Base-by-base conservation (phyloP, 2,329 filamentous ascomycete species). In the Zasmidium cellare region DNA sequence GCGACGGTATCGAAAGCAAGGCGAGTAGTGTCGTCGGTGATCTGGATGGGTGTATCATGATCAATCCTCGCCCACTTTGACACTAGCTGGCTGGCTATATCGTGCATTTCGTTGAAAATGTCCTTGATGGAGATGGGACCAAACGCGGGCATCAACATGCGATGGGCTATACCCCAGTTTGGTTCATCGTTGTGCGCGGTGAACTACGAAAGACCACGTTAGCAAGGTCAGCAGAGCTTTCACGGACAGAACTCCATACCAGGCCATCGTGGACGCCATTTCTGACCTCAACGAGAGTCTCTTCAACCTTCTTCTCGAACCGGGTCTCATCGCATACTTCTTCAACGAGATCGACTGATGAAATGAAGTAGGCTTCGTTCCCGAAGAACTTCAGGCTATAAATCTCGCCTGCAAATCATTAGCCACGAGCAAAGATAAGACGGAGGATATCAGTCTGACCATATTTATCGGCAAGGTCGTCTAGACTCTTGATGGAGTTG, bases 1-100 rank as follows among this genome's bases (percentile, higher is more conserved):
- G 86, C 86, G 11, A 92, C 81, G 0, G 87, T 88, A 68, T 92
- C 89, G 2, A 92, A 80, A 0, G 88, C 85, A 31, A 91, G 75
- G n/a, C 88, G 82, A 2, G 88, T 90, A 61, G 89, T 89, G 70
- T 90, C 87, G 19, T 88, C 85, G 0, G 83, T 81, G 0, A 84
- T 82, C 46, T 79, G 75, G 57, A 92, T 87, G 9, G 81, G 76
- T 38, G 79, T 69, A 1, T 78, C 72, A 1, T 84, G 75, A 0
- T 88, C 89, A 63, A 75, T 69, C 12, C 77, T 71, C 22, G 67
- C 71, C 71, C 70, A 73, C 44, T 68, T 70, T 20, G 73, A 25
- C 2, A 72, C 57, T 45, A 75, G 56, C 51, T 75, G 73, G 1
- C 60, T 61, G 18, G 65, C 65, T 20, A 74, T 67, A 44, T 72